Evolutionary conservation across 2,329 filamentous ascomycete species (phyloP), one percentile per base, ranked within the genome.

Genomic region (Chaetomium sp.): DNA sequence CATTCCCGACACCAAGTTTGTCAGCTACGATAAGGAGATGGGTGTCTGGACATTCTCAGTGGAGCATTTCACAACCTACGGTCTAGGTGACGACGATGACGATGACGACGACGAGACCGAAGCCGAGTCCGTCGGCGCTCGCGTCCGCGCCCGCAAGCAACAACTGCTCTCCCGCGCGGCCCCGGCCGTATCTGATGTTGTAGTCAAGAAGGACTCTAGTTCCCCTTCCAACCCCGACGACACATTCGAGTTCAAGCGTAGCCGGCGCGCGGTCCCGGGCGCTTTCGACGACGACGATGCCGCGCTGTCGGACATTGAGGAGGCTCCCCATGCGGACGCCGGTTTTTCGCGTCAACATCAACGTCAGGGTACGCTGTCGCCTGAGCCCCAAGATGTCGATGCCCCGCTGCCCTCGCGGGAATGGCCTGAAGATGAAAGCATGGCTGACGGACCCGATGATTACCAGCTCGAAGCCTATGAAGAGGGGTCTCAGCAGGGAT

Each of bases 1-100:
- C 6, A 90, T 96, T 40, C 75, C 76, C 7, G 86, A 89, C 68
- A 97, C 94, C 0, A 83, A 84, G 4, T 97, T 96, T 65, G 78
- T 91, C 64, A 79, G 79, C 65, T 99, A 96, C 70, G 81, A 95
- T 61, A 76, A 79, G 55, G 79, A 89, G 1, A 91, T 85, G 52
- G 94, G 92, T 52, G 81, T 88, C 47, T 99, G 95, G 95, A 82
- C 82, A 11, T 99, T 99, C 74, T 84, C 78, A 8, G 94, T 99
- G n/a, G 85, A 92, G 66, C 94, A 99, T 71, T 99, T 95, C 70
- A 97, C 92, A 1, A 96, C 91, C 1, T 99, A 99, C 68, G 91
- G 88, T 42, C 79, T 97, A 53, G 87, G 92, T 61, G 89, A 88
- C 42, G 82, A 85, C 52, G 88, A 91, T 45, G 86, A 89, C 34